A percentile compares a stretch with the other conserved stretches of the same genome.
These are phyloP conservation scores for Mortierella sp. DNA, from an alignment of 371 early-diverging fungal species.

Conservation along the genomic window DNA sequence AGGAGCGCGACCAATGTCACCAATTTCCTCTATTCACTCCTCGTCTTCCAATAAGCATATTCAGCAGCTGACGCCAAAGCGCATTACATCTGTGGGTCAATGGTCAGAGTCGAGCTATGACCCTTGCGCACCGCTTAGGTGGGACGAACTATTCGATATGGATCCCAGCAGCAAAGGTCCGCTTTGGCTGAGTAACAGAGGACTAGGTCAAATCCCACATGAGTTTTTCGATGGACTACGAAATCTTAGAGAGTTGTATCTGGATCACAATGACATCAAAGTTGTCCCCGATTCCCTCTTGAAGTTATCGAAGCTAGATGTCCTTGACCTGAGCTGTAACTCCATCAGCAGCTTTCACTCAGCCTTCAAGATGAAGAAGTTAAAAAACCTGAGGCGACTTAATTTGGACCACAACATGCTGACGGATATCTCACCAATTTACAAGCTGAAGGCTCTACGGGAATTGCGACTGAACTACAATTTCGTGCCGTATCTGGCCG, in stretches of 20 bases:
- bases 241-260: constrained; percentile 54
- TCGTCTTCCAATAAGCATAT: constrained; percentile 17
- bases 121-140: constrained; percentile 49
- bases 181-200: constrained; percentile 45
- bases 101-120: constrained; percentile 57
- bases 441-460: constrained; percentile 67
- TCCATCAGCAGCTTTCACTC: constrained; percentile 59
- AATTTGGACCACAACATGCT: constrained; percentile 60
- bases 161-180: constrained; percentile 56
- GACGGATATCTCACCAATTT: constrained; percentile 57
- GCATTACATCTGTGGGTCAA: constrained; percentile 27
- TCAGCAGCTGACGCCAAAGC: constrained; percentile 3
- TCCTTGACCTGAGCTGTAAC: constrained; percentile 64
- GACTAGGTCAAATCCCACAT: constrained; percentile 55
- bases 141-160: constrained; percentile 57
- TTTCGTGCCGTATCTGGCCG: constrained; percentile 45
- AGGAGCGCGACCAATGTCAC: constrained; percentile 18
- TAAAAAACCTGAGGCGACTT: constrained; percentile 55
- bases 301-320: constrained; percentile 61
- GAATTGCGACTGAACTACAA: constrained; percentile 57
- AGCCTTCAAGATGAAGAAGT: constrained; percentile 57
- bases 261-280: constrained; percentile 58
- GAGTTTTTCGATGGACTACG: constrained; percentile 59
- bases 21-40: constrained; percentile 22
- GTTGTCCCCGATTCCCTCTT: constrained; percentile 57